These are phyloP conservation scores for Inga oerstediana DNA, from an alignment of 306 rosid species.

Conservation along the genomic window DNA sequence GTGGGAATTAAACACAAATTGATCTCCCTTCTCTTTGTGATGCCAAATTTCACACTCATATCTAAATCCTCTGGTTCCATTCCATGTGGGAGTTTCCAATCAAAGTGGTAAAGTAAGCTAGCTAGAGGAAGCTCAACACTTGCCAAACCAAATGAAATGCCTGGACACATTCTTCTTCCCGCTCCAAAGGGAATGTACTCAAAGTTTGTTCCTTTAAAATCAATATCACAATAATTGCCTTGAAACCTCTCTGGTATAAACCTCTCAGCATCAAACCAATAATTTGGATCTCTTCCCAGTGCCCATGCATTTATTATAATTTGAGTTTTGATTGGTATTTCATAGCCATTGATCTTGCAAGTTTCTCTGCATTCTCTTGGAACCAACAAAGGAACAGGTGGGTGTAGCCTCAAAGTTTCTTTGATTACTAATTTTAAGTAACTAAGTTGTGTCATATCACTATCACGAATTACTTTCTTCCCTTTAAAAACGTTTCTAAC, in stretches of 20 bases:
- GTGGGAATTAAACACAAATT: neutral
- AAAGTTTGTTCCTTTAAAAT: neutral
- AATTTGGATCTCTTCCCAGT: neutral
- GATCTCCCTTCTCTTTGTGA: neutral
- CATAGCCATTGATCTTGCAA: neutral
- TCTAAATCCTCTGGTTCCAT: neutral
- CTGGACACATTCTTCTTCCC: constrained; percentile 12
- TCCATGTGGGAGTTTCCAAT: constrained; percentile 11
- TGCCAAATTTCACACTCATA: neutral
- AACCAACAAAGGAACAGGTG: neutral
- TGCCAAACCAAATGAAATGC: constrained; percentile 2
- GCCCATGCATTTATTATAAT: neutral
- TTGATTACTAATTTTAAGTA: neutral
- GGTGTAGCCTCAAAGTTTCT: neutral
- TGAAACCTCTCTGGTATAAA: constrained; percentile 4
- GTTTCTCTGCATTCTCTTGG: neutral
- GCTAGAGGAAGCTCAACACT: neutral
- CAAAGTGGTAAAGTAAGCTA: neutral
- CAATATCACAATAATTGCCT: neutral
- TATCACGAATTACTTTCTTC: neutral
- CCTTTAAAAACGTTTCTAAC: neutral
- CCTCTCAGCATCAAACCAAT: constrained; percentile 9
- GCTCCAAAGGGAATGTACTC: constrained; percentile 8
- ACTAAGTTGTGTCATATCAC: neutral
- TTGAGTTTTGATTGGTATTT: constrained; percentile 8